Base-by-base conservation (phyloP, 129 eudicot species). In the Artemisia annua region DNA sequence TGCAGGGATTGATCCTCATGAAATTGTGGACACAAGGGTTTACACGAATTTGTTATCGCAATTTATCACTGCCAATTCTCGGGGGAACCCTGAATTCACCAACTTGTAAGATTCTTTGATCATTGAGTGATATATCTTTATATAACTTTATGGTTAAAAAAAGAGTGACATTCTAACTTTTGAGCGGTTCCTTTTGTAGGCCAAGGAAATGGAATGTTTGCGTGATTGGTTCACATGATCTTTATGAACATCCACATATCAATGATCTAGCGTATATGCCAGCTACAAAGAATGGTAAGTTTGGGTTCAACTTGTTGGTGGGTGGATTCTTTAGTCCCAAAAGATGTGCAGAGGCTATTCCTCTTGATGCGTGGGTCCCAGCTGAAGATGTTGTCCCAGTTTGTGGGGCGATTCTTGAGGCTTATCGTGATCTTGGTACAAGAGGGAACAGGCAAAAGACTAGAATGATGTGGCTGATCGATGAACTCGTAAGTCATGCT, bases 191-290 rank as follows among this genome's bases (percentile, higher is more conserved):
- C 32, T 69, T 35, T 70, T 59, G 74, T 73, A 94, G 98, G 93
- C 98, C 98, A 28, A 86, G 98, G 85, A 94, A 94, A 80, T 94
- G 98, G 98, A 94, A 94, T 83, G 96, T 86, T 80, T 94, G 97
- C 74, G 98, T 94, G 66, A 80, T 90, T 48, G 98, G 98, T 43
- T 90, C 98, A 4, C 98, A 94, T 67, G 97, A 94, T 86, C 97
- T 94, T 16, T 94, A 84, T 48, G 98, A 94, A 85, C 98, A 94
- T 59, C 98, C 98, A 9, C 98, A 94, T 69, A 94, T 94, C 62
- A 94, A 94, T 46, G 98, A 94, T 76, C 84, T 94, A 26, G 97
- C 98, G 0, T 94, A 94, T 76, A 94, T 94, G 96, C 98, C 98
- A 2, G 97, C 98, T 22, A 94, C 81, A 2, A 94, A 94, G 81